These are phyloP conservation scores for Ustilago nuda DNA, from an alignment of 1,284 basidiomycete genomes.

Conservation along the genomic window DNA sequence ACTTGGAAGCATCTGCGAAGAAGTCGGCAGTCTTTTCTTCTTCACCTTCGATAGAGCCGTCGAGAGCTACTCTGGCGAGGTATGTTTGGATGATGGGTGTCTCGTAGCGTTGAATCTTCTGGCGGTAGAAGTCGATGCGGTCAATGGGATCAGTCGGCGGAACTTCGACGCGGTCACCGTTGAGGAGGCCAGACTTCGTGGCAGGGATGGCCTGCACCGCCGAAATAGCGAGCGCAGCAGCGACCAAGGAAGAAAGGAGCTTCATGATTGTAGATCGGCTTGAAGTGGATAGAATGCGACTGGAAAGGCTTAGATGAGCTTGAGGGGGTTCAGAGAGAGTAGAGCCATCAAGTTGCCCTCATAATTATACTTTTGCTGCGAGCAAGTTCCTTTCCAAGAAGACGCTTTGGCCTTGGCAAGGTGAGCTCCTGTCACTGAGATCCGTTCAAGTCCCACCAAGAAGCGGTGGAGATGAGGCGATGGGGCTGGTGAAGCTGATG, in stretches of 20 bases:
- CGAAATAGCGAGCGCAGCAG: background rate
- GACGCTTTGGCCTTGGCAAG: constrained; percentile 1
- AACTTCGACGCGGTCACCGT: background rate
- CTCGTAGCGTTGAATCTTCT: constrained; percentile 22
- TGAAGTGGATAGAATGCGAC: background rate
- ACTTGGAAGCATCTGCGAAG: background rate
- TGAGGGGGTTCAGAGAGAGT: background rate
- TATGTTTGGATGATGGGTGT: constrained; percentile 29
- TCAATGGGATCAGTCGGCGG: background rate
- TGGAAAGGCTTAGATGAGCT: background rate
- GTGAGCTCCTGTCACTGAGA: background rate
- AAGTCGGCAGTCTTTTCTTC: background rate
- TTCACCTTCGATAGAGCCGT: background rate
- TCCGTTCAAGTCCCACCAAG: background rate
- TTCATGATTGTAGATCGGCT: background rate
- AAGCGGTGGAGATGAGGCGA: background rate
- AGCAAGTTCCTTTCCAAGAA: background rate
- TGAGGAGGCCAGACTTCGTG: background rate
- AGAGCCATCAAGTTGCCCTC: background rate
- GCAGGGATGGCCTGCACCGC: background rate
- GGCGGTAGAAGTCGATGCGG: constrained; percentile 10
- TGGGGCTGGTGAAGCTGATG: background rate
- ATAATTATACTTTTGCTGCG: background rate
- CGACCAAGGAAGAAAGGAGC: background rate
- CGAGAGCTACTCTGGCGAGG: constrained; percentile 17